Base-by-base conservation (phyloP, 2,329 filamentous ascomycete species). In the Sclerotinia glacialis region DNA sequence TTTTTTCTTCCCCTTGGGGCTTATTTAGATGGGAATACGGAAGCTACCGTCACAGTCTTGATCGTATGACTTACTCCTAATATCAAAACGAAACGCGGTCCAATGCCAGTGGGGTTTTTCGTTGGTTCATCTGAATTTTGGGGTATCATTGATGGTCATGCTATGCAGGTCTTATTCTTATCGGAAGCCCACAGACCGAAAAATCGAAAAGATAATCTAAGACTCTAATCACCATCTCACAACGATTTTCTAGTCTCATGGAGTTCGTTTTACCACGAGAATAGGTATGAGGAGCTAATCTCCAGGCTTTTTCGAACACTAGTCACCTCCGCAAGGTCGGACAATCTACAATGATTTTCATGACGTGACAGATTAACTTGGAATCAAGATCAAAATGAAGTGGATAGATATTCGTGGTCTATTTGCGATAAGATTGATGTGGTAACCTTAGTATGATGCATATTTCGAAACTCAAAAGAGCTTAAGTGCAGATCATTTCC, bases 381-480 rank as follows among this genome's bases (percentile, higher is more conserved):
- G 31, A 14, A 37, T 23, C 28, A 16, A 7, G 23, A 23, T 18
- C 7, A 12, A n/a, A 34, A 53, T 53, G 26, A 42, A 11, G 42
- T 34, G 18, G 9, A 21, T 53, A 12, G 11, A n/a, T n/a, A n/a
- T 21, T 34, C 9, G 8, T 44, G 7, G 26, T 46, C 18, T 44
- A 7, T 28, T 40, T 46, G 12, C 18, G 18, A 59, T 34, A 31
- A 46, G 55, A 59, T 23, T 46, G 26, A 31, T 11, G 16, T 37
- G 44, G 58, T n/a, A n/a, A n/a, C n/a, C n/a, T n/a, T n/a, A n/a
- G n/a, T 16, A 61, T 44, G 23, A 23, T 44, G 31, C 37, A 63
- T 55, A 63, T 63, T 55, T 44, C 49, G 49, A 63, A 64, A 64
- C 61, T 37, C 9, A n/a, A 5, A 60, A 60, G 31, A 60, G 58